Base-by-base conservation (phyloP, 116 monocot genomes). In the Zostera marina region DNA sequence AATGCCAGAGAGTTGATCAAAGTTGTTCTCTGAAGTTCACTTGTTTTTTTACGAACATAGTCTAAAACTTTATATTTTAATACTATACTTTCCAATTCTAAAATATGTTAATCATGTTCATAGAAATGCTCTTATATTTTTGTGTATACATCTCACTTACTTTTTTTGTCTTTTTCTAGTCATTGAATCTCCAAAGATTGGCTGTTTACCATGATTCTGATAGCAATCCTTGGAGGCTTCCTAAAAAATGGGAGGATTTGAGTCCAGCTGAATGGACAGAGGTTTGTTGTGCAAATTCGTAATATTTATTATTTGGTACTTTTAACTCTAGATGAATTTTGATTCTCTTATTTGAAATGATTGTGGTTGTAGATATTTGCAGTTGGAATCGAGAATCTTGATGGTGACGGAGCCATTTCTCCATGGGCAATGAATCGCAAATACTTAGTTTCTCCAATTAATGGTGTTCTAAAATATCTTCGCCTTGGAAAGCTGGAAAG, bases 181-280 rank as follows among this genome's bases (percentile, higher is more conserved):
- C 85, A 8, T 66, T 96, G 63, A 78, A 89, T 74, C 78, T 96
- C 42, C 78, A 85, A 39, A 76, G 85, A 48, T 68, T 96, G 51
- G 90, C 96, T 60, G 39, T 83, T 1, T 96, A 96, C 72, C 96
- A 96, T 75, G 96, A 96, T 72, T 81, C 76, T 53, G 78, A 96
- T 54, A 71, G 75, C 48, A 12, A 11, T 48, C 83, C 96, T 0
- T 96, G 96, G 96, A 79, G 63, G 41, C 64, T 76, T 49, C 47
- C 58, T 42, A 89, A 86, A 56, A 85, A 73, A 55, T 96, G 96
- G 96, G 85, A 86, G 55, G 90, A 85, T 72, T 66, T 96, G 63
- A 70, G 44, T 63, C 85, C 90, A 44, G 39, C 58, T 11, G 85
- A 89, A 61, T 96, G 96, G 96, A 74, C 63, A 60, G 82, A 96